Evolutionary conservation across 2,329 filamentous ascomycete species (phyloP), one percentile per base, ranked within the genome.

Genomic region (Fusarium tupiense): DNA sequence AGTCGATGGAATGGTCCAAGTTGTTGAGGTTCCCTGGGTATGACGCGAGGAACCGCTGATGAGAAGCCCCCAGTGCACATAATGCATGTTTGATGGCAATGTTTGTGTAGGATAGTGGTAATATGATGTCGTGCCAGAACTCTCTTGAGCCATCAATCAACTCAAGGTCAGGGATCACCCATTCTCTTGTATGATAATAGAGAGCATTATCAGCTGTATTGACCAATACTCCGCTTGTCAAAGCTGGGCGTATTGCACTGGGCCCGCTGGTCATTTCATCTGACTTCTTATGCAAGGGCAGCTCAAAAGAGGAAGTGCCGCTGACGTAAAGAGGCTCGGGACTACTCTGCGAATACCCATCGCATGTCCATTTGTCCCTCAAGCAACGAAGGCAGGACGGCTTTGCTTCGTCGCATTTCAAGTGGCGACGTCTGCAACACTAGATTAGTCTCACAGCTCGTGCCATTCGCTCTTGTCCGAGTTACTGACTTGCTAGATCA

Each of bases 401-500:
- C 26, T 54, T 69, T 20, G 33, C 60, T 47, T 73, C 72, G 38
- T 74, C 72, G 9, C 72, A 74, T 52, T 74, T 74, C 22, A 74
- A 35, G 62, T 74, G 72, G 6, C 71, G 72, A 20, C 67, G 73
- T 69, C 72, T 74, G 38, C 11, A 31, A 33, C n/a, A 63, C 12
- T n/a, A 24, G 33, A 37, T 69, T 33, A 58, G 61, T 29, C 40
- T 19, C 20, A 19, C 37, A 46, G n/a, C 19, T 31, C 5, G 14
- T 24, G 16, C 16, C n/a, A 31, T 29, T n/a, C 12, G 31, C 26
- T 20, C 13, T 53, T 47, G 5, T 31, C 35, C 5, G 46, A 31
- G 33, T 26, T 17, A 63, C 67, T 38, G 14, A 70, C 67, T 70
- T 70, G 66, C 66, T 71, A 22, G n/a, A 16, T 22, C 14, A 33